Base-by-base conservation (phyloP, 768 basidiomycete species). In the Phylloporus scabripes region DNA sequence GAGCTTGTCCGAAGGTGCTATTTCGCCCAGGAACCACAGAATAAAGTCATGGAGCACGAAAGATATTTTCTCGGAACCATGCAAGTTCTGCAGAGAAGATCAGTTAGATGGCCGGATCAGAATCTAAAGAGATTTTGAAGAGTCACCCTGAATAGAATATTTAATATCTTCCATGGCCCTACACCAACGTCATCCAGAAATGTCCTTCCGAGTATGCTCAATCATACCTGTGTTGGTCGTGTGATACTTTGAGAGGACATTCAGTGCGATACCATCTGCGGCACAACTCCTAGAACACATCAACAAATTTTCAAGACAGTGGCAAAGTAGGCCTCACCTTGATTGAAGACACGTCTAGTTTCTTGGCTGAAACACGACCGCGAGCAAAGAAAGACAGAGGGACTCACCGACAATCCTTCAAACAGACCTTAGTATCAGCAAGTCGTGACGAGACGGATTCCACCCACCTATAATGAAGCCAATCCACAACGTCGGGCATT, bases 131-230 rank as follows among this genome's bases (percentile, higher is more conserved):
- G n/a, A n/a, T n/a, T 26, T 5, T 14, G 32, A 17, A 21, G 1
- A 28, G 26, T 61, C 24, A 85, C 90, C 92, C 67, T 67, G 62
- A 42, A 95, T 91, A 5, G 87, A 90, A 26, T 77, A 74, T 36
- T 71, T 72, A 50, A 94, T 93, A 57, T 95, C 92, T 52, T 87
- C 85, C 53, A 92, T 64, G 2, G 92, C 92, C 24, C 91, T 93
- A 60, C 6, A 28, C 2, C 18, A 38, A 20, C 10, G 26, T 54
- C 45, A 42, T 38, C 26, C 4, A 2, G 14, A 42, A n/a, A 49
- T 45, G 12, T 32, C 44, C 24, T 37, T 12, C 39, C 18, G 20
- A 38, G 42, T 15, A 29, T 28, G n/a, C 37, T 36, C 20, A 31
- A 14, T 61, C 62, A 28, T 42, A 83, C 89, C 88, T 74, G 62